Evolutionary conservation across 768 basidiomycete species (phyloP), one percentile per base, ranked within the genome.

Genomic region (Leccinellum rugosiceps): DNA sequence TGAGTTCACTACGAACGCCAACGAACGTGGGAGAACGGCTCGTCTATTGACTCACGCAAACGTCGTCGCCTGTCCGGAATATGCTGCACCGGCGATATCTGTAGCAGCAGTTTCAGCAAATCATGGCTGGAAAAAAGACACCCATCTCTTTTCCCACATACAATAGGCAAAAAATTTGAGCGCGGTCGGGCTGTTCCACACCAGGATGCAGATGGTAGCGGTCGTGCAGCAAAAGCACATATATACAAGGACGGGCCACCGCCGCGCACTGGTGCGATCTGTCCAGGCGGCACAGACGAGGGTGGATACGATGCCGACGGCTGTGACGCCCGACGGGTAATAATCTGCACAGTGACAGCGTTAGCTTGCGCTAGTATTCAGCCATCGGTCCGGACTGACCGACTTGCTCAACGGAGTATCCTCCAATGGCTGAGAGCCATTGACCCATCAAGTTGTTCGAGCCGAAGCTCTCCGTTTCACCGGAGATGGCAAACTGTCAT

Each of bases 141-240:
- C n/a, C n/a, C 10, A 1, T 41, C 38, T 9, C 23, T 23, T 21
- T 15, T n/a, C 43, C 19, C 48, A 76, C 78, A 58, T 57, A 82
- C 86, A 89, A 65, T 87, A 91, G 4, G 87, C 90, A 61, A 90
- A 88, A 69, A 86, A 89, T 60, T 86, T 86, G n/a, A 85, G 79
- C 1, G 77, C 80, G 0, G 73, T 81, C 4, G 87, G 82, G 54
- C 77, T 81, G 52, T 74, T 75, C 83, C 84, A 85, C 3, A 84
- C 78, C 30, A 90, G 74, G 50, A 90, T 78, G 64, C 80, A 83
- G 49, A 83, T 78, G 15, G 80, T 75, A 13, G 84, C 77, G 34
- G 77, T 68, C 43, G 83, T 82, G 56, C 77, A 79, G 21, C 80
- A 77, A n/a, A 79, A 59, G 32, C 77, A 76, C 82, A 87, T 86